phyloP scores from a whole-genome alignment of 441 rosid species.

The Codiaeum variegatum region DNA sequence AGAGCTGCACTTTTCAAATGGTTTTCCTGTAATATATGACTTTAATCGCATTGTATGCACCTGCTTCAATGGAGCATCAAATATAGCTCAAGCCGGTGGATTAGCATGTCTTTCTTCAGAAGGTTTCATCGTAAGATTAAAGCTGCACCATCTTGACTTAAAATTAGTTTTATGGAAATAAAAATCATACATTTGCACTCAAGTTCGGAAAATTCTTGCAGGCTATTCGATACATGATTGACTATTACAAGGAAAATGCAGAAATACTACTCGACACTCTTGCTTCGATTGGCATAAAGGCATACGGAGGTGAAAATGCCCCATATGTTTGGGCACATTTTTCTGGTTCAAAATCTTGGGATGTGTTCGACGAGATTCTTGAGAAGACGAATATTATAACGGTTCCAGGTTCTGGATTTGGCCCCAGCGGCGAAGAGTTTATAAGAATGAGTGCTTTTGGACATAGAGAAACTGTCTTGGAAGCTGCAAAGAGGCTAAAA shows the following conservation, averaged over 20 bases:
- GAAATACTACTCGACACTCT: slow-evolving; percentile 42
- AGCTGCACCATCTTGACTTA: background rate
- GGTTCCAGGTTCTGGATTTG: slow-evolving; percentile 64
- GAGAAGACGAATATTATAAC: slow-evolving; percentile 57
- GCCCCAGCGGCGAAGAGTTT: slow-evolving; percentile 61
- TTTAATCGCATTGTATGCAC: slow-evolving; percentile 61
- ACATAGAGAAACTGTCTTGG: slow-evolving; percentile 38
- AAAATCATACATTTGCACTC: no score
- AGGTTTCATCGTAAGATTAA: slow-evolving; percentile 42
- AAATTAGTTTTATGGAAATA: background rate
- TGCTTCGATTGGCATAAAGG: slow-evolving; percentile 35
- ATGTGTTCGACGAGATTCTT: slow-evolving; percentile 53
- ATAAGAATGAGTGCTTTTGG: slow-evolving; percentile 61
- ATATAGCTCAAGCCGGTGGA: slow-evolving; percentile 65
- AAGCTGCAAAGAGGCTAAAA: slow-evolving; percentile 52
- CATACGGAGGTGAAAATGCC: slow-evolving; percentile 60
- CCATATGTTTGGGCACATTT: slow-evolving; percentile 71
- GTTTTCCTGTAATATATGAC: slow-evolving; percentile 57
- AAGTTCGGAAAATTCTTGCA: slow-evolving; percentile 10
- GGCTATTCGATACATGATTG: slow-evolving; percentile 36
- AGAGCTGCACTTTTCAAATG: slow-evolving; percentile 56
- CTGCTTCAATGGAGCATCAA: slow-evolving; percentile 73
- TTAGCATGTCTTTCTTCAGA: slow-evolving; percentile 56
- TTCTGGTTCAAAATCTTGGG: slow-evolving; percentile 60
- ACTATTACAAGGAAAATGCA: slow-evolving; percentile 57